Evolutionary conservation across 176 grass and related monocot species (phyloP).

Genomic region (Carex kokanica): DNA sequence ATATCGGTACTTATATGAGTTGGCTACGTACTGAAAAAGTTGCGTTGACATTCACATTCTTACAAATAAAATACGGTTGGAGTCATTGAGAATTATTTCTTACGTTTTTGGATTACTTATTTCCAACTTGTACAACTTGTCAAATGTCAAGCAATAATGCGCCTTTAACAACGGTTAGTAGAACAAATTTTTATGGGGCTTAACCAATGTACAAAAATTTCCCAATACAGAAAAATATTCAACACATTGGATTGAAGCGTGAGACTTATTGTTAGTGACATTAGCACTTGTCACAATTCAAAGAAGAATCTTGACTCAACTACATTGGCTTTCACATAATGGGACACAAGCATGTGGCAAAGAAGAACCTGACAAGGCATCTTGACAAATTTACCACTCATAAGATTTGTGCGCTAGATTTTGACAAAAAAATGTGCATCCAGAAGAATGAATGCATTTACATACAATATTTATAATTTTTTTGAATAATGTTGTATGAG

Average conservation of each 20-base stretch:
- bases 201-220: neutral
- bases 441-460: too few species aligned
- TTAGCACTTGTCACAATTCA: neutral
- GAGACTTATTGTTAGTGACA: neutral
- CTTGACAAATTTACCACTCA: neutral
- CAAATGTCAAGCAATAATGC: neutral
- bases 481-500: too few species aligned
- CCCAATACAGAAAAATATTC: neutral
- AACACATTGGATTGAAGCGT: neutral
- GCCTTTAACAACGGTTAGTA: too few species aligned
- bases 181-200: neutral
- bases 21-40: neutral
- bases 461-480: too few species aligned
- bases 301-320: neutral
- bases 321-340: neutral
- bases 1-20: too few species aligned
- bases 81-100: neutral
- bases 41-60: neutral
- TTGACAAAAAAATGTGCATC: neutral
- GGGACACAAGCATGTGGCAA: neutral
- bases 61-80: too few species aligned
- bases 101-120: neutral
- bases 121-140: neutral
- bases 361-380: neutral
- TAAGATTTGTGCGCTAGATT: neutral